Conservation (phyloP, 208 protist species). For the Trichomonas vaginalis region DNA sequence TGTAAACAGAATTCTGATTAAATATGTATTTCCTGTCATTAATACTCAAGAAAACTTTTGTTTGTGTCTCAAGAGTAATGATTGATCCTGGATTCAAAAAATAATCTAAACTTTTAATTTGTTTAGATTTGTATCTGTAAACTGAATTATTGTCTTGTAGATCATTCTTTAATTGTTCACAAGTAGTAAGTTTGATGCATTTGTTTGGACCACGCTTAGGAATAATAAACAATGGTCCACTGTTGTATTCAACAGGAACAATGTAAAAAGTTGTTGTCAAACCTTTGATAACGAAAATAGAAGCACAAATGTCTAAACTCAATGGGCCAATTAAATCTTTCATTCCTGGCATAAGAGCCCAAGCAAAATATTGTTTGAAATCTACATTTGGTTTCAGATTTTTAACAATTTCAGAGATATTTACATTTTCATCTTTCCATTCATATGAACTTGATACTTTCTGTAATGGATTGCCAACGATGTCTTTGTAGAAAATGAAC, state of each 20-base stretch:
- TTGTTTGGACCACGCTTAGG: neutral
- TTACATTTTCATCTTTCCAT: neutral
- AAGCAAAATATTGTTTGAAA: neutral
- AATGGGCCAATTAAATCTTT: neutral
- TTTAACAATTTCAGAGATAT: neutral
- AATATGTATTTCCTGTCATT: neutral
- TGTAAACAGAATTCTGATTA: neutral
- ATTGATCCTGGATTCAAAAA: neutral
- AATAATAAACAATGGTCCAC: neutral
- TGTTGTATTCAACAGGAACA: neutral
- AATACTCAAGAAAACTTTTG: neutral
- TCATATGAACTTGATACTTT: neutral
- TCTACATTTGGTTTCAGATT: neutral
- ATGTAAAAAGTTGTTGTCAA: neutral
- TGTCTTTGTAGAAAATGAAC: neutral
- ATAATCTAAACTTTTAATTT: neutral
- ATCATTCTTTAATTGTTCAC: neutral
- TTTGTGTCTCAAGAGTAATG: neutral
- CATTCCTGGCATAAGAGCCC: neutral
- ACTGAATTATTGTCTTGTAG: neutral
- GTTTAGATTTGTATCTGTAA: neutral
- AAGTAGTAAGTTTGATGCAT: neutral
- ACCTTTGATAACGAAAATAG: neutral
- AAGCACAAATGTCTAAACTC: neutral
- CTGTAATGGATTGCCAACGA: neutral